phyloP scores from a whole-genome alignment of 2,329 filamentous ascomycete species.

The Penicillium rolfsii region DNA sequence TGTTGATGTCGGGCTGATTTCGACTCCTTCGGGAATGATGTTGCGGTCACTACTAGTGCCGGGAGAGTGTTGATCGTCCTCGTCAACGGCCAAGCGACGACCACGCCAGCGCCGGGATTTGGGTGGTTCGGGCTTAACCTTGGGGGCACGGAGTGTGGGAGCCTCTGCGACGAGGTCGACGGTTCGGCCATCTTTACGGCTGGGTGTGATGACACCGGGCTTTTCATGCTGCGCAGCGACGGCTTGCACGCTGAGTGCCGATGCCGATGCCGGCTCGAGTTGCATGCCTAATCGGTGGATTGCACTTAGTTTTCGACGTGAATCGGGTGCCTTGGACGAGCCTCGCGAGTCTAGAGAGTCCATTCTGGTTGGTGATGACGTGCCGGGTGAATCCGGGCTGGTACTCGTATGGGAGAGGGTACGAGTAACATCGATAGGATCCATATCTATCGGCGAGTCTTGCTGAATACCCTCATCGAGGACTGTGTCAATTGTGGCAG shows the following conservation, averaged over 20 bases:
- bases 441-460: constrained; percentile 28
- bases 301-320: constrained; percentile 29
- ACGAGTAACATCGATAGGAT: constrained; percentile 42
- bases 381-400: constrained; percentile 48
- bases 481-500: constrained; percentile 27
- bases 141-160: constrained; percentile 28
- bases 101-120: constrained; percentile 49
- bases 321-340: constrained; percentile 24
- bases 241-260: constrained; percentile 74
- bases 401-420: constrained; percentile 38
- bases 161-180: constrained; percentile 27
- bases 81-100: constrained; percentile 38
- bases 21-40: constrained; percentile 34
- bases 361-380: constrained; percentile 47
- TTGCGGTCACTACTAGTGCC: constrained; percentile 31
- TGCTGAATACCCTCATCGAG: constrained; percentile 19
- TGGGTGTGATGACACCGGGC: constrained; percentile 79
- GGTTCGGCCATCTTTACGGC: constrained; percentile 54
- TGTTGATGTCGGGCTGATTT: constrained; percentile 19
- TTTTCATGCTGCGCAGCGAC: constrained; percentile 80
- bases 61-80: constrained; percentile 31
- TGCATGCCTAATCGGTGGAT: constrained; percentile 65
- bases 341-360: constrained; percentile 38
- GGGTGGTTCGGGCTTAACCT: constrained; percentile 47
- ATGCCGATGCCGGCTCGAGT: constrained; percentile 69